Base-by-base conservation (phyloP, 306 rosid species). In the Casuarina cunninghamiana region DNA sequence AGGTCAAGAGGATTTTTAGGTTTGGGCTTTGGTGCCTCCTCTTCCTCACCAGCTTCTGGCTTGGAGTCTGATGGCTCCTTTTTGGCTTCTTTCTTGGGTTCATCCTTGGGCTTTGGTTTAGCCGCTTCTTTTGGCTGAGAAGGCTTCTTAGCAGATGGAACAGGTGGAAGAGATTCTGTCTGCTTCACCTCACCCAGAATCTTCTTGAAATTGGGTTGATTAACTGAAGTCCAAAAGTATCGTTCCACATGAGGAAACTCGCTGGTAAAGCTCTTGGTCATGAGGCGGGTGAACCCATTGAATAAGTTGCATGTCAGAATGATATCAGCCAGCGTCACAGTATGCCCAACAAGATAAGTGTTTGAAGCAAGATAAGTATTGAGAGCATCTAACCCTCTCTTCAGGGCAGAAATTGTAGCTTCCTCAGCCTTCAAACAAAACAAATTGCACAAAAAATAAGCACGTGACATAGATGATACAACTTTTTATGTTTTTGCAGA, bases 161-260 rank as follows among this genome's bases (percentile, higher is more conserved):
- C 48, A 68, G 94, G 91, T 21, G 69, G 87, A 69, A 91, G 35
- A 53, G 89, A 11, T 1, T 90, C 96, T 0, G 82, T 75, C 83
- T 93, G 98, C 89, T 90, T 78, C 58, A 90, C 88, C 82, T 93
- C 89, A 55, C 97, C 97, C 13, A 91, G 5, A 6, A 91, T 17
- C 87, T 93, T 91, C 65, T 83, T 73, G 86, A 93, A 93, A 78
- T 84, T 91, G n/a, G 97, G 97, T 77, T 92, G 97, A 77, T 94
- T 88, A 80, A 94, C 95, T 91, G 92, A 53, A 55, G 98, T 94
- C 98, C 97, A 92, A 65, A 94, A 94, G 88, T 92, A 89, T 81
- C 98, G 87, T 81, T 94, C 98, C 53, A 92, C 96, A 58, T 91
- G 96, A 75, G 96, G 97, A 74, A 91, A 93, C 86, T 90, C 97